phyloP scores from a whole-genome alignment of 805 yeast genomes.

The Alloascoidea africana region DNA sequence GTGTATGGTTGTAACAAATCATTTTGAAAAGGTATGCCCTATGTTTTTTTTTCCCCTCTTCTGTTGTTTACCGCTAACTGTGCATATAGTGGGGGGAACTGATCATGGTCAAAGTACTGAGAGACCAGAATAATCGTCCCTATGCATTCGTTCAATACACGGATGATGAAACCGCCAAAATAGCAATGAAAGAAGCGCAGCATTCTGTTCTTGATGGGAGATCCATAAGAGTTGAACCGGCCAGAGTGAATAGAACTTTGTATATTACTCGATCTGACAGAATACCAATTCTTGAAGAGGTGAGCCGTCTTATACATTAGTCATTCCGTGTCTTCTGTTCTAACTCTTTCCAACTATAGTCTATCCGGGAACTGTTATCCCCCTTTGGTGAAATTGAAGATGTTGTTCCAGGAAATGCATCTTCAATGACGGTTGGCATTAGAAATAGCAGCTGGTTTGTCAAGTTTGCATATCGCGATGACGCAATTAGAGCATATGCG shows the following conservation, averaged over 20 bases:
- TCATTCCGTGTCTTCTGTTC: background rate
- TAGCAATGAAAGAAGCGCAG: constrained; percentile 56
- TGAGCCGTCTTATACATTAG: constrained; percentile 4
- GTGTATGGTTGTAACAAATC: constrained; percentile 49
- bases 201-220: constrained; percentile 58
- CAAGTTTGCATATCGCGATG: constrained; percentile 70
- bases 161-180: constrained; percentile 50
- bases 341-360: constrained; percentile 9
- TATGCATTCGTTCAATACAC: constrained; percentile 87
- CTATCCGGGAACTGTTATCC: constrained; percentile 23
- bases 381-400: constrained; percentile 69
- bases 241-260: constrained; percentile 80
- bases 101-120: constrained; percentile 61
- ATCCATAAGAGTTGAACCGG: constrained; percentile 75
- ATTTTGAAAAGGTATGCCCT: constrained; percentile 29
- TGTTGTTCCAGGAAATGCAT: constrained; percentile 20
- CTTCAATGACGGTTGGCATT: constrained; percentile 2
- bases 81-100: constrained; percentile 48
- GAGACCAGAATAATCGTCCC: constrained; percentile 69
- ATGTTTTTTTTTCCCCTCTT: background rate
- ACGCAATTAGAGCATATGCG: constrained; percentile 77
- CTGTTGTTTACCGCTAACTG: background rate
- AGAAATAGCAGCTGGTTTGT: constrained; percentile 45
- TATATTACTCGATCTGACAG: constrained; percentile 27
- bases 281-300: constrained; percentile 11